Percentiles rank a stretch among this genome's conserved stretches.
Evolutionary conservation across 179 eudicot genomes (phyloP).

Genomic region (Pouteria campechiana): DNA sequence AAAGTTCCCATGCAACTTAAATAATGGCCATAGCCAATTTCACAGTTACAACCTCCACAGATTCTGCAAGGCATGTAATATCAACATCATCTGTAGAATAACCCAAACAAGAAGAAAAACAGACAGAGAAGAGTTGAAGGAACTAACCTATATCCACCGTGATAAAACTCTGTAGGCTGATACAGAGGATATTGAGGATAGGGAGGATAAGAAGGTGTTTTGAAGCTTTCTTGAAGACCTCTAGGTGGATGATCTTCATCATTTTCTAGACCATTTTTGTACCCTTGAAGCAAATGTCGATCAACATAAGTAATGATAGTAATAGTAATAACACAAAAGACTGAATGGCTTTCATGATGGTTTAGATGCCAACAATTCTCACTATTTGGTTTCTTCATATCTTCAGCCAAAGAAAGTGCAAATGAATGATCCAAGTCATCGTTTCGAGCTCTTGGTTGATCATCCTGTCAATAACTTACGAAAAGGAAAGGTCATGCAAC

Average conservation of each 20-base stretch:
- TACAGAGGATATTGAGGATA: constrained; percentile 63
- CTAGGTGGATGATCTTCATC: constrained; percentile 48
- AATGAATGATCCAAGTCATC: constrained; percentile 67
- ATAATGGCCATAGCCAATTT: constrained; percentile 73
- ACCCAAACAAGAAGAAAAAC: background rate
- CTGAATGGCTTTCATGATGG: too few relatives aligned
- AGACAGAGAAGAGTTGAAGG: background rate
- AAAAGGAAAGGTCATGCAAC: too few relatives aligned
- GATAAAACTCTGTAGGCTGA: constrained; percentile 40
- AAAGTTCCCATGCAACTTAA: constrained; percentile 93
- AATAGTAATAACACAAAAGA: too few relatives aligned
- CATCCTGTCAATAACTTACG: too few relatives aligned
- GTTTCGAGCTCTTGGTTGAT: constrained; percentile 43
- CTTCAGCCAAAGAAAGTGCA: constrained; percentile 70
- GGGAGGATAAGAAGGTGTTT: constrained; percentile 64
- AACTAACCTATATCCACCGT: constrained; percentile 61
- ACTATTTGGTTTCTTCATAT: constrained; percentile 57
- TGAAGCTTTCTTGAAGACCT: constrained; percentile 35
- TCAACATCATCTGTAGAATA: background rate
- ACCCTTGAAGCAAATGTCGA: too few relatives aligned
- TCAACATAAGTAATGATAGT: too few relatives aligned
- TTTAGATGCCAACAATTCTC: background rate
- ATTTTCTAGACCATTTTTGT: constrained; percentile 35
- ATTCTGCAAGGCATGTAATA: constrained; percentile 29
- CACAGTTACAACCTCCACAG: constrained; percentile 80